Conservation (phyloP, 148 eudicot genomes). For the Fagopyrum esculentum region DNA sequence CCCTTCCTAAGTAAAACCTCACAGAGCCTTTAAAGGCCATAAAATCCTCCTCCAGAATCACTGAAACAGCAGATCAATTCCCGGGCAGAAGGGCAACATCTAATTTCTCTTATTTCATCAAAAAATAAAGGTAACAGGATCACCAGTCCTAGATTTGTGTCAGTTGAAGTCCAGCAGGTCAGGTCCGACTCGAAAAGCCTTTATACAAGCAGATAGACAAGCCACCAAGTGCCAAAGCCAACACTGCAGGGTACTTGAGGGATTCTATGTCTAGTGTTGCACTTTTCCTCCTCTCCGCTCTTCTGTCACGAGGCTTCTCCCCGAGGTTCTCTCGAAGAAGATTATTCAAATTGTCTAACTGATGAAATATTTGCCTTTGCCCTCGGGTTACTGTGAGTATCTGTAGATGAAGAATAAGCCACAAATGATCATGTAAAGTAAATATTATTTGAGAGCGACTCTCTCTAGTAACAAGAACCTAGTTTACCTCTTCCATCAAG, state of each 20-base stretch:
- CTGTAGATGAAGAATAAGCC: constrained; percentile 25
- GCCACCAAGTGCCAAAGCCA: constrained; percentile 58
- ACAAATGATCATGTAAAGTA: not conserved
- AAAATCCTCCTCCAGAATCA: not conserved
- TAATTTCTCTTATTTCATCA: not conserved
- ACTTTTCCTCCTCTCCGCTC: constrained; percentile 26
- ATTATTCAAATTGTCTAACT: constrained; percentile 61
- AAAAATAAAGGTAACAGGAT: not conserved
- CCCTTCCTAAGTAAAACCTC: not conserved
- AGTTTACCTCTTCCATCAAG: constrained; percentile 70
- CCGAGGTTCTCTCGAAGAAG: constrained; percentile 47
- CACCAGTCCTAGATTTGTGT: not conserved
- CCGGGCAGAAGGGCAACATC: not conserved
- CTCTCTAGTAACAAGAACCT: not conserved
- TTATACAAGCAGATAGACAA: constrained; percentile 58
- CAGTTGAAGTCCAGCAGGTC: not conserved
- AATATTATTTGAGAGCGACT: not conserved
- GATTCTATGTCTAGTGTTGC: constrained; percentile 26
- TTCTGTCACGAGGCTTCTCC: constrained; percentile 32
- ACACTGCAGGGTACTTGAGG: constrained; percentile 23
- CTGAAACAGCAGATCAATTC: not conserved
- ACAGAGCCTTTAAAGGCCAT: not conserved
- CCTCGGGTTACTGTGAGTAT: constrained; percentile 54
- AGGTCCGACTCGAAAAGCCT: constrained; percentile 24
- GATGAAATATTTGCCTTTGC: constrained; percentile 79